Conservation (phyloP, 345 rosid species). For the Rhizophora mangle region DNA sequence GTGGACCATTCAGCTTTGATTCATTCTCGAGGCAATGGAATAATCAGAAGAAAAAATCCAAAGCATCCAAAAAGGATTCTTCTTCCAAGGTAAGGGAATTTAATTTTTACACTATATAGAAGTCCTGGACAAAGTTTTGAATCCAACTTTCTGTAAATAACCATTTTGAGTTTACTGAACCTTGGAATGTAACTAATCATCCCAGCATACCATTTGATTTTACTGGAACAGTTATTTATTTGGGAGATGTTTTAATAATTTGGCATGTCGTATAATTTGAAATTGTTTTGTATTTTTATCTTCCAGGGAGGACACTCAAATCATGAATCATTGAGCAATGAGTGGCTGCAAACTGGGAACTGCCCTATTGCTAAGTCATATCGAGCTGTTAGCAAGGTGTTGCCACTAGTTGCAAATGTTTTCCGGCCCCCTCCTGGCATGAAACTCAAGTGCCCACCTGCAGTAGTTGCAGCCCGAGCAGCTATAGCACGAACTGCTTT, state of each 20-base stretch:
- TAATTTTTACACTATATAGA: background rate
- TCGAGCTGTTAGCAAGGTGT: conserved; percentile 67
- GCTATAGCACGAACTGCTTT: conserved; percentile 80
- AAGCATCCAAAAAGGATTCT: conserved; percentile 60
- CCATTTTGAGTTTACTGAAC: background rate
- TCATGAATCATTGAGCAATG: conserved; percentile 74
- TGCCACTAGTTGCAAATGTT: conserved; percentile 84
- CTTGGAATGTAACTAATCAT: background rate
- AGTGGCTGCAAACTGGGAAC: conserved; percentile 82
- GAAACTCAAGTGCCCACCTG: conserved; percentile 69
- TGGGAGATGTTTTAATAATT: background rate
- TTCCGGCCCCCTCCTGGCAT: conserved; percentile 79
- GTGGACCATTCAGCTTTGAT: conserved; percentile 85
- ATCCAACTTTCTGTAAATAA: background rate
- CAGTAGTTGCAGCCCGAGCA: conserved; percentile 81
- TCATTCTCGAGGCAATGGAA: conserved; percentile 64
- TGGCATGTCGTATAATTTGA: background rate
- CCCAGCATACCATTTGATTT: background rate
- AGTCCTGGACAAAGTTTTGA: background rate
- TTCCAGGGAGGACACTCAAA: conserved; percentile 58
- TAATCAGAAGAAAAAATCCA: conserved; percentile 48
- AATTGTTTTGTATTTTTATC: conserved; percentile 14
- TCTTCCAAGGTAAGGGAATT: conserved; percentile 56
- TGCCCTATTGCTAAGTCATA: conserved; percentile 95
- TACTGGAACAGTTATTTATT: background rate